phyloP scores from a whole-genome alignment of 2,329 filamentous ascomycete species.

The Fusarium agapanthi region DNA sequence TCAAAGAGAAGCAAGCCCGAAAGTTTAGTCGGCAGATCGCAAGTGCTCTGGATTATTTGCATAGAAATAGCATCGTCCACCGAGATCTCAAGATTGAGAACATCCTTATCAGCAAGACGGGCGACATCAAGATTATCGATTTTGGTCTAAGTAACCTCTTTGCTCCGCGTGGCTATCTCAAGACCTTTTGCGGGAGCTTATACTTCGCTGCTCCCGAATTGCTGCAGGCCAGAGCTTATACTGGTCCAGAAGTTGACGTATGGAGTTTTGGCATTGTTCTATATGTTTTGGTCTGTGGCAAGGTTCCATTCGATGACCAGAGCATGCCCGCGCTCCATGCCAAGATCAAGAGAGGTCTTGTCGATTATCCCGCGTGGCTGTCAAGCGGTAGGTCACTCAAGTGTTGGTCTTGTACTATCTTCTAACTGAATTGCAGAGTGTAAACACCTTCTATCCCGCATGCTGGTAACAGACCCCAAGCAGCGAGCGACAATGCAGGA shows the following conservation, averaged over 20 bases:
- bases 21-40: slow-evolving; percentile 98
- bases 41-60: slow-evolving; percentile 95
- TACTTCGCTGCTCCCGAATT: slow-evolving; percentile 98
- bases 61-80: slow-evolving; percentile 97
- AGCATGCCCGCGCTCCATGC: slow-evolving; percentile 98
- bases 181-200: slow-evolving; percentile 96
- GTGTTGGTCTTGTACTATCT: neutral
- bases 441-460: slow-evolving; percentile 88
- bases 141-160: slow-evolving; percentile 98
- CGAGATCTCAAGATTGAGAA: slow-evolving; percentile 99
- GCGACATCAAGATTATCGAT: slow-evolving; percentile 99
- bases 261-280: slow-evolving; percentile 99
- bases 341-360: slow-evolving; percentile 97
- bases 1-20: slow-evolving; percentile 97
- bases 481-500: slow-evolving; percentile 87
- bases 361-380: slow-evolving; percentile 95
- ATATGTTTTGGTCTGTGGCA: slow-evolving; percentile 95
- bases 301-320: slow-evolving; percentile 98
- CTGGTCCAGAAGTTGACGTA: slow-evolving; percentile 94
- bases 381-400: slow-evolving; percentile 73
- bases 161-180: slow-evolving; percentile 82
- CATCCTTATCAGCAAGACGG: slow-evolving; percentile 98
- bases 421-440: slow-evolving; percentile 74
- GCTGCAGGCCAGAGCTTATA: slow-evolving; percentile 92
- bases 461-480: slow-evolving; percentile 94